Percentiles rank a stretch among this genome's conserved stretches.
Evolutionary conservation across 2,329 filamentous ascomycete species (phyloP).

Genomic region (Epichloe hybrida): DNA sequence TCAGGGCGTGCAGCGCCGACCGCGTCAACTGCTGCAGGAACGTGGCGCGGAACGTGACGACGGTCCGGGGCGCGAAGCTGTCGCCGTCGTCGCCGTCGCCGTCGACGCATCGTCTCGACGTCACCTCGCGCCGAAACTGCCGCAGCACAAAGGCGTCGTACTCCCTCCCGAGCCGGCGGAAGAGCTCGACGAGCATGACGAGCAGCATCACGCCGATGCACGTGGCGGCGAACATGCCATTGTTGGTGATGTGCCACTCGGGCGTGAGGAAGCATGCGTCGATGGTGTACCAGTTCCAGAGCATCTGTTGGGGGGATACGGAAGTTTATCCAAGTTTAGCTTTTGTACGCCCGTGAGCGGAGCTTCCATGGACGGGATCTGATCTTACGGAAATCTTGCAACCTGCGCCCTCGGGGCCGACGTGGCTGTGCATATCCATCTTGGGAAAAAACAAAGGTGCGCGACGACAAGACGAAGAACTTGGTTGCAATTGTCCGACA

Average conservation of each 20-base stretch:
- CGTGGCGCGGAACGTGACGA: slow-evolving; percentile 37
- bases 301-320: slow-evolving; percentile 34
- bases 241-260: slow-evolving; percentile 58
- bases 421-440: slow-evolving; percentile 14
- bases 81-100: slow-evolving; percentile 10
- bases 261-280: slow-evolving; percentile 58
- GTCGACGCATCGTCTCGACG: slow-evolving; percentile 9
- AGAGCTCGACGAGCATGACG: slow-evolving; percentile 55
- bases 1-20: slow-evolving; percentile 51
- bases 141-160: slow-evolving; percentile 54
- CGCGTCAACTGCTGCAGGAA: slow-evolving; percentile 51
- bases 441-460: not conserved
- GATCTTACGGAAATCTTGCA: slow-evolving; percentile 19
- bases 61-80: not conserved
- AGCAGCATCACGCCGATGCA: slow-evolving; percentile 66
- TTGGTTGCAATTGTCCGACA: not conserved
- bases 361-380: not conserved
- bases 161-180: slow-evolving; percentile 57
- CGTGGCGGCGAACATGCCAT: slow-evolving; percentile 61
- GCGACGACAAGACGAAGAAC: not conserved
- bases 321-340: no score
- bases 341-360: not conserved
- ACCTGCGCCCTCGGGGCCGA: slow-evolving; percentile 9
- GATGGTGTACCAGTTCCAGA: slow-evolving; percentile 67
- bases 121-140: slow-evolving; percentile 24